These are phyloP conservation scores for Verticillium zaregamsianum DNA, from an alignment of 2,329 filamentous ascomycete genomes.

Conservation along the genomic window DNA sequence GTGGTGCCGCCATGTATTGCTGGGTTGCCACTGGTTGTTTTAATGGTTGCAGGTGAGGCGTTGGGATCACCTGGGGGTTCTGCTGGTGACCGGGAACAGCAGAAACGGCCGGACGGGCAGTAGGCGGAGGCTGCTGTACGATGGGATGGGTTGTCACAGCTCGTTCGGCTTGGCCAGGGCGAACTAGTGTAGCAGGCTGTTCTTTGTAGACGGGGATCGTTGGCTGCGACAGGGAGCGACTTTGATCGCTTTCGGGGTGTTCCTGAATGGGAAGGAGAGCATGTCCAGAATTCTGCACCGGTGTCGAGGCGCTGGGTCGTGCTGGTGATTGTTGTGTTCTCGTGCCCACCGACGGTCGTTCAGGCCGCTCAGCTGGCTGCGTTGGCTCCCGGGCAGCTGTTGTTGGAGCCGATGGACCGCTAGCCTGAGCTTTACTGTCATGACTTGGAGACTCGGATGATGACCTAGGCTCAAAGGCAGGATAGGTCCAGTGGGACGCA, in stretches of 20 bases:
- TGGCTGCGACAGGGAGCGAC: not conserved
- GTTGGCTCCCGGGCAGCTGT: not conserved
- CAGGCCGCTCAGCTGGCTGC: conserved; percentile 1
- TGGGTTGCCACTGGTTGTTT: conserved; percentile 12
- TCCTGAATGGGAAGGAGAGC: conserved; percentile 13
- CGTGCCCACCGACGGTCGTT: conserved; percentile 1
- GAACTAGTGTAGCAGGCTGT: not conserved
- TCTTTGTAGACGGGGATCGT: not conserved
- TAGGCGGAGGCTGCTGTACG: not conserved
- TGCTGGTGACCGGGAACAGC: not conserved
- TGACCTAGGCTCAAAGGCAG: not conserved
- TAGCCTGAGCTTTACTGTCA: not conserved
- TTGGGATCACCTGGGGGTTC: conserved; percentile 14
- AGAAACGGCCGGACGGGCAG: not conserved
- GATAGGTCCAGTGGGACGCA: not conserved
- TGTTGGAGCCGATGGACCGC: too few relatives aligned
- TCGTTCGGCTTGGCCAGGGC: not conserved
- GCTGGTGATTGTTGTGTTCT: not conserved
- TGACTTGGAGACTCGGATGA: not conserved
- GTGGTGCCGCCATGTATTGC: not conserved
- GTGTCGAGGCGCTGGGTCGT: conserved; percentile 1
- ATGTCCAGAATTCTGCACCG: conserved; percentile 8
- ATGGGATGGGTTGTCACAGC: conserved; percentile 3
- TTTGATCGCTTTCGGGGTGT: conserved; percentile 4
- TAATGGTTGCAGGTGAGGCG: conserved; percentile 8